A percentile compares a stretch with the other conserved stretches of the same genome.
phyloP scores from a whole-genome alignment of 2,329 filamentous ascomycete genomes.

The Tolypocladium cylindrosporum region DNA sequence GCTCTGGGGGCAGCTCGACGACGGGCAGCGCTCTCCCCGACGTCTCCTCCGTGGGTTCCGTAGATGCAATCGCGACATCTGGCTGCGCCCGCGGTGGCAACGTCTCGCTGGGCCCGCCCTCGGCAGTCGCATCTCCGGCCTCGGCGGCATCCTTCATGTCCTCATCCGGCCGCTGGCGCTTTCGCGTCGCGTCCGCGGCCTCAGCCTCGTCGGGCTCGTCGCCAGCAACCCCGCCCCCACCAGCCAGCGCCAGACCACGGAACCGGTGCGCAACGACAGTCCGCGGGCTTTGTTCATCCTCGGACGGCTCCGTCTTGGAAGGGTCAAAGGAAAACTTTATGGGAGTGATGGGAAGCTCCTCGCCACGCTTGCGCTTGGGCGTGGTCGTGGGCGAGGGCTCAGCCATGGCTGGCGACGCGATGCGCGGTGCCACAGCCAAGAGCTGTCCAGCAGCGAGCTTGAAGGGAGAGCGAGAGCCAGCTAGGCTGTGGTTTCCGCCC shows the following conservation, averaged over 20 bases:
- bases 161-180: slow-evolving; percentile 4
- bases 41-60: not conserved
- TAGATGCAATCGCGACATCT: not conserved
- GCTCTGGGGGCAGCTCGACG: slow-evolving; percentile 27
- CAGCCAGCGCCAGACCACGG: slow-evolving; percentile 35
- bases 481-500: not conserved
- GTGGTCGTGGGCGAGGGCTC: slow-evolving; percentile 17
- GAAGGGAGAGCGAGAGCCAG: not conserved
- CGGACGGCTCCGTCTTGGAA: slow-evolving; percentile 17
- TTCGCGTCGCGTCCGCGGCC: slow-evolving; percentile 12
- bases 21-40: slow-evolving; percentile 16
- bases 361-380: slow-evolving; percentile 36
- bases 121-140: not conserved
- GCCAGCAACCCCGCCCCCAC: slow-evolving; percentile 33
- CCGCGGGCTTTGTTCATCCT: slow-evolving; percentile 43
- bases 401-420: slow-evolving; percentile 7
- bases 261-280: slow-evolving; percentile 42
- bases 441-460: not conserved
- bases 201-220: slow-evolving; percentile 17
- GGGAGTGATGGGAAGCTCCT: slow-evolving; percentile 22
- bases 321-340: slow-evolving; percentile 37
- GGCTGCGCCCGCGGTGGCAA: not conserved
- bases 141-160: slow-evolving; percentile 10
- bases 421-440: not conserved
- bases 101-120: slow-evolving; percentile 1